A percentile compares a stretch with the other conserved stretches of the same genome.
Evolutionary conservation across 371 early-diverging fungal genomes (phyloP).

Genomic region (Mycotypha africana): DNA sequence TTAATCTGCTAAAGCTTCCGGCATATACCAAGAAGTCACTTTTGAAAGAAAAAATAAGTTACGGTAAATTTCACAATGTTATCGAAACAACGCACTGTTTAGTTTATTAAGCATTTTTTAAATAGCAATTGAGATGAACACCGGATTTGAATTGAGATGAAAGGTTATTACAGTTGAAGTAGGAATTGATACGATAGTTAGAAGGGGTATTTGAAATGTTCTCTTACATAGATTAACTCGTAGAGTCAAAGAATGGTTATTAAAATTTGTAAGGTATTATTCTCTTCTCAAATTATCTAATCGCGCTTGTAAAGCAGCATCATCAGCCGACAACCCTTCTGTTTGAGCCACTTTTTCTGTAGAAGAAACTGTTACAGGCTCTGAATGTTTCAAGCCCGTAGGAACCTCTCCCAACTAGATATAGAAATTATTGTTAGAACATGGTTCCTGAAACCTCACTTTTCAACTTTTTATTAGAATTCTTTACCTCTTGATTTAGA

Average conservation of each 20-base stretch:
- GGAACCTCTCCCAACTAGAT: conserved; percentile 60
- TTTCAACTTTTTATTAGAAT: background rate
- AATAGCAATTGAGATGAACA: conserved; percentile 45
- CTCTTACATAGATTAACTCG: too few species aligned
- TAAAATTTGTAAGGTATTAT: conserved; percentile 42
- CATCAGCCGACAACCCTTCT: conserved; percentile 64
- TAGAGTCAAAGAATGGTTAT: too few species aligned
- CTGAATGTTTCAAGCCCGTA: conserved; percentile 39
- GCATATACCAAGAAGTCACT: conserved; percentile 51
- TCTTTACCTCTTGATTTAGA: conserved; percentile 54
- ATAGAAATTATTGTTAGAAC: too few species aligned
- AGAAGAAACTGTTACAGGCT: conserved; percentile 33
- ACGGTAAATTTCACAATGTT: conserved; percentile 33
- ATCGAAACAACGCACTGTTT: background rate
- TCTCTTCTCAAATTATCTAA: conserved; percentile 85
- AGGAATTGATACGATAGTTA: too few species aligned
- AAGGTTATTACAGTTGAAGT: too few species aligned
- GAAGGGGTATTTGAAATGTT: too few species aligned
- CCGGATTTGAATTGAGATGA: conserved; percentile 49
- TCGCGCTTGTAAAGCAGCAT: conserved; percentile 87
- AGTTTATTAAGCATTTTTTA: background rate
- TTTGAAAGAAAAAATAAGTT: conserved; percentile 47
- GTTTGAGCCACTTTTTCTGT: conserved; percentile 43
- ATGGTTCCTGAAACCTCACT: too few species aligned
- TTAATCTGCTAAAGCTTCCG: conserved; percentile 89